Evolutionary conservation across 495 filamentous ascomycete genomes (phyloP).

Genomic region (Aspergillus egyptiacus): DNA sequence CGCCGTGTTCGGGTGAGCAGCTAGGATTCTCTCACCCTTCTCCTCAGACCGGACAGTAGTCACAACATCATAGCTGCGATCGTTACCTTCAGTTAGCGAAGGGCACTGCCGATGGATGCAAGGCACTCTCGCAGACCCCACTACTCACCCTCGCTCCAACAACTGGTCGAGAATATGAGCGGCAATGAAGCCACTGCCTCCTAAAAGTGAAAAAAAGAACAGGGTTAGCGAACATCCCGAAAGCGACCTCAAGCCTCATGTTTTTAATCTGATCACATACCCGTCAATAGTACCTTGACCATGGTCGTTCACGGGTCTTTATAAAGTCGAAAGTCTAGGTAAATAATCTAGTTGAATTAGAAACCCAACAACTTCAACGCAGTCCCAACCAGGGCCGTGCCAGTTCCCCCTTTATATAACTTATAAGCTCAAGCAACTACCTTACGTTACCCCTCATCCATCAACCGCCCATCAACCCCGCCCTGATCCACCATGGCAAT

Average conservation of each 20-base stretch:
- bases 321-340: no score
- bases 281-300: slow-evolving; percentile 40
- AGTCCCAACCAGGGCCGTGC: neutral
- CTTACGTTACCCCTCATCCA: neutral
- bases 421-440: no score
- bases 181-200: slow-evolving; percentile 68
- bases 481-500: slow-evolving; percentile 11
- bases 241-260: no score
- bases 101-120: neutral
- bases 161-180: slow-evolving; percentile 77
- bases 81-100: slow-evolving; percentile 10
- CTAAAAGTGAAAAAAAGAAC: slow-evolving; percentile 22
- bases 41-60: slow-evolving; percentile 76
- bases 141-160: slow-evolving; percentile 49
- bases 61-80: slow-evolving; percentile 59
- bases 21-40: slow-evolving; percentile 70
- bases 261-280: slow-evolving; percentile 18
- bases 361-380: neutral
- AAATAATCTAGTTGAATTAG: neutral
- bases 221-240: neutral
- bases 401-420: neutral
- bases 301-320: slow-evolving; percentile 17
- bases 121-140: neutral
- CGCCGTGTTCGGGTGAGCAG: slow-evolving; percentile 53
- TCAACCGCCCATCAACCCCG: slow-evolving; percentile 8